Base-by-base conservation (phyloP, 306 rosid species). In the Prunus salicina region DNA sequence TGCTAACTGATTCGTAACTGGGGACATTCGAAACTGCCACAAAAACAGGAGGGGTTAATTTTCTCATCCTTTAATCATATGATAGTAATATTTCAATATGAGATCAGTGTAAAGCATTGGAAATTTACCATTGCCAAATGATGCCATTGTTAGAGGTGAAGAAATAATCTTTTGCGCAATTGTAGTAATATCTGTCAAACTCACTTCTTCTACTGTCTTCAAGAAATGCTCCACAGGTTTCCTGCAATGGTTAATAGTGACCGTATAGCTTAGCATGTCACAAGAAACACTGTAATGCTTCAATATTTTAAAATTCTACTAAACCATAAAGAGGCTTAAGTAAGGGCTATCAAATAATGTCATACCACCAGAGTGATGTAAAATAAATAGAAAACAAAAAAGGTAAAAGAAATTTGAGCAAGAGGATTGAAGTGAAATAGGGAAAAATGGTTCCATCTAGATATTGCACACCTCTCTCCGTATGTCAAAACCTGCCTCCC, bases 401-500 rank as follows among this genome's bases (percentile, higher is more conserved):
- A 24, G 60, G 12, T 2, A 19, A 32, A 32, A 47, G 28, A 11
- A 25, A 12, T 64, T 43, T 53, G 30, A 52, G 34, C 43, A 38
- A 7, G 43, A 38, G 43, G 43, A 38, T 38, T 38, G 43, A 6
- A 38, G 8, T 38, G 43, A 38, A 1, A 38, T 38, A 38, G 8
- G 43, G 43, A 38, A 38, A 38, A 38, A 6, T 38, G 43, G 43
- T 38, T 38, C 43, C 43, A 38, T 38, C 43, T 38, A 38, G 43
- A 38, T 6, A 7, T 38, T 38, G 43, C 43, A 34, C 84, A 96
- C 99, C 99, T 96, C 81, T 91, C 92, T 80, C 99, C 97, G 6
- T 91, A 93, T 34, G 99, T 96, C 90, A 93, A 88, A 87, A 96
- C 79, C 86, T 96, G 99, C 78, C 99, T 87, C 27, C 99, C 99